Base-by-base conservation (phyloP, 2,329 filamentous ascomycete genomes). In the Trichoderma arundinaceum region DNA sequence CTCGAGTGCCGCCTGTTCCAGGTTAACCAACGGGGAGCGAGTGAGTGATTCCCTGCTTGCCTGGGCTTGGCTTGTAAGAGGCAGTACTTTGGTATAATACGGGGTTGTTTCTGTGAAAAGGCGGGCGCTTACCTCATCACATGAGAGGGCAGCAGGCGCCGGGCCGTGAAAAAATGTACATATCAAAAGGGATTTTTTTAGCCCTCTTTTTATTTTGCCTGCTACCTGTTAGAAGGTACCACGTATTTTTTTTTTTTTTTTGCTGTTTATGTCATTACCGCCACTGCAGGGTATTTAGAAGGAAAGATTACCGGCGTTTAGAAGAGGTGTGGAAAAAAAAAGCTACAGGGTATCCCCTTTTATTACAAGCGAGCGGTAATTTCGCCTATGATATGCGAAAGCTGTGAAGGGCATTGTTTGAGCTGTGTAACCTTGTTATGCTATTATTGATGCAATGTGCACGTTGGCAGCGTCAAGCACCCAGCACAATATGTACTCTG, bases 101-200 rank as follows among this genome's bases (percentile, higher is more conserved):
- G 22, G 58, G 35, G n/a, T 53, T 15, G 22, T 44, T 44, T 53
- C 59, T 54, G 59, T 53, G 59, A 41, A 62, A 66, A 41, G 32
- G 49, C 59, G 43, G 53, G 59, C 28, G 65, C 65, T 66, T 66
- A 66, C 72, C 73, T 75, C 69, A 67, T 76, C 74, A 74, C 71
- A 72, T 59, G 68, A 70, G 70, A 73, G 73, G 64, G 59, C 59
- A 54, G 59, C 52, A 48, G 44, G 17, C 41, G 56, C 33, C 43
- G 43, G 62, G 53, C 22, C 62, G 15, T 48, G 19, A 17, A 48
- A 32, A 64, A 57, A 48, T 64, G 33, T 64, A 64, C 61, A 64
- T 58, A 41, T 51, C 35, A 32, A 41, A 49, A 28, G 35, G 41
- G 38, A 12, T 49, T 57, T 58, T 41, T 41, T 33, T 35, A 61